These are phyloP conservation scores for Mortierella sp. DNA, from an alignment of 371 early-diverging fungal species.

Conservation along the genomic window DNA sequence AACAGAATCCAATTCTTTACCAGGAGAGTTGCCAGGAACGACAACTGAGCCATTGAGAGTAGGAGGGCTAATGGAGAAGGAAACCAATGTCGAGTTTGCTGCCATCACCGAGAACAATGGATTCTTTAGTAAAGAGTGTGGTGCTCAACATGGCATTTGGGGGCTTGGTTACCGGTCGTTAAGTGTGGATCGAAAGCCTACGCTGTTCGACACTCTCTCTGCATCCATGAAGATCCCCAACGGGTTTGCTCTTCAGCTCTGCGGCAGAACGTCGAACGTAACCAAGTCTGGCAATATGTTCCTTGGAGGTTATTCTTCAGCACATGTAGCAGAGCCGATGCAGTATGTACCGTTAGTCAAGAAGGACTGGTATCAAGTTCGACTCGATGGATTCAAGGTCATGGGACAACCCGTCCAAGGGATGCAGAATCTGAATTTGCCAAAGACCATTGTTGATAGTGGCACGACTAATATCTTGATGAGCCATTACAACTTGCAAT, in stretches of 20 bases:
- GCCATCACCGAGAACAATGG: slow-evolving; percentile 46
- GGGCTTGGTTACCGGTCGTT: slow-evolving; percentile 40
- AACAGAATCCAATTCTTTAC: background rate
- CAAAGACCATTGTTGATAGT: slow-evolving; percentile 58
- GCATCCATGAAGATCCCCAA: slow-evolving; percentile 53
- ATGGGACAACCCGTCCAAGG: slow-evolving; percentile 44
- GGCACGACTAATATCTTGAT: slow-evolving; percentile 59
- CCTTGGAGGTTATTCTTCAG: slow-evolving; percentile 38
- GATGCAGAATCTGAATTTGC: slow-evolving; percentile 50
- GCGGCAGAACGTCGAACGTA: slow-evolving; percentile 31
- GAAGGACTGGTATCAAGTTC: slow-evolving; percentile 58
- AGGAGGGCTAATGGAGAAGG: slow-evolving; percentile 37
- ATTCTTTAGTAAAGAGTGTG: slow-evolving; percentile 52
- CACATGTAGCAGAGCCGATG: slow-evolving; percentile 45
- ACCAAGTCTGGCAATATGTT: slow-evolving; percentile 55
- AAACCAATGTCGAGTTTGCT: slow-evolving; percentile 52
- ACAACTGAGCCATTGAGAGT: background rate
- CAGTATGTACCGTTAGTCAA: slow-evolving; percentile 45
- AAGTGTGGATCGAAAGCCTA: slow-evolving; percentile 46
- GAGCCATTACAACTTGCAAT: slow-evolving; percentile 56
- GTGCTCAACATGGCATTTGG: slow-evolving; percentile 54
- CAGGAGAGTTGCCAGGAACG: background rate
- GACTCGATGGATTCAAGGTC: slow-evolving; percentile 56
- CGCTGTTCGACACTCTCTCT: slow-evolving; percentile 45
- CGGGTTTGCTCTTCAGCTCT: slow-evolving; percentile 51